Evolutionary conservation across 306 rosid species (phyloP), one percentile per base, ranked within the genome.

Genomic region (Dalbergia oliveri): DNA sequence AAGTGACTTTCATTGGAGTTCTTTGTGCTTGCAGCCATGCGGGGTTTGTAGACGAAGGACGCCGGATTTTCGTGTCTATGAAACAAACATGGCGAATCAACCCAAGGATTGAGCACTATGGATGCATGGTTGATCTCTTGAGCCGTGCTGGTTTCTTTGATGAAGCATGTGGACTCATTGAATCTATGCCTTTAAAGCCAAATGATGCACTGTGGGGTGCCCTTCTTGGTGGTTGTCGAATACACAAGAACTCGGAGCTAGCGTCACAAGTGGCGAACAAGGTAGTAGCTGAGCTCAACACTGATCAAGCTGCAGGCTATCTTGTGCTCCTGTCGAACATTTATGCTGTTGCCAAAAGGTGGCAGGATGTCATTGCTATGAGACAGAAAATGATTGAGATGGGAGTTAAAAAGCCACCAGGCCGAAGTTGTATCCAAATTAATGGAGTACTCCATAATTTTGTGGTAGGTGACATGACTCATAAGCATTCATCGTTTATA

Each of bases 111-210:
- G 88, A 94, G 82, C 98, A 94, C 84, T 94, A 91, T 6, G 95
- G 98, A 51, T 91, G 94, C 88, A 87, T 94, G 92, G 91, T 94
- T 50, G 98, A 94, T 84, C 93, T 94, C 73, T 79, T 94, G 76
- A 90, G 98, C 79, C 94, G 98, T 7, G 94, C 93, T 60, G 97
- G 98, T 53, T 87, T 82, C 79, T 82, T 91, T 63, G 85, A 86
- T 26, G 97, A 94, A 88, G 98, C 97, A 23, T 72, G 18, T 59
- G 73, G 63, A 63, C 81, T 94, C 3, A 84, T 89, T 72, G 85
- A 88, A 73, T 81, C 84, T 8, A 91, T 94, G 94, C 97, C 95
- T 51, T 89, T 91, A 68, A 86, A 86, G 84, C 95, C 93, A 57
- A 90, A 90, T 57, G 88, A 87, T 35, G 93, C 79, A 23, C 76